phyloP scores from a whole-genome alignment of 2,329 filamentous ascomycete species.

The Cytospora chrysosperma region DNA sequence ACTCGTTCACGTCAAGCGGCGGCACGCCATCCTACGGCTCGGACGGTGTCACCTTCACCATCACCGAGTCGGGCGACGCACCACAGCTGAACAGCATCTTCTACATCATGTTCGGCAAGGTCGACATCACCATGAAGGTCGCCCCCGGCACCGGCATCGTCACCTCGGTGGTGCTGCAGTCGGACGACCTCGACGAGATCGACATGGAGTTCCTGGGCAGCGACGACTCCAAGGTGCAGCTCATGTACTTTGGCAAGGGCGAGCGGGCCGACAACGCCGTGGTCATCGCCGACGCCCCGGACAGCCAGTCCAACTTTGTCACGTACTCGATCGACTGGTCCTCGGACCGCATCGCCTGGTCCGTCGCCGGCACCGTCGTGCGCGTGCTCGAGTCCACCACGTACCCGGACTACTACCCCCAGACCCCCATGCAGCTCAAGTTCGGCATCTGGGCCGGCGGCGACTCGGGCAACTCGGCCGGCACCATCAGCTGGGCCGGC shows the following conservation, averaged over 20 bases:
- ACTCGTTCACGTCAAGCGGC: constrained; percentile 70
- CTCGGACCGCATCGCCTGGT: constrained; percentile 79
- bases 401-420: constrained; percentile 81
- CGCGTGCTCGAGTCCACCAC: constrained; percentile 70
- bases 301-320: constrained; percentile 73
- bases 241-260: constrained; percentile 96
- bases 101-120: constrained; percentile 98
- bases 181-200: constrained; percentile 91
- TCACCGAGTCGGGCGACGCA: constrained; percentile 74
- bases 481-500: constrained; percentile 87
- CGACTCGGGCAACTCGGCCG: constrained; percentile 72
- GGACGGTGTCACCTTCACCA: constrained; percentile 79
- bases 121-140: constrained; percentile 81
- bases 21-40: constrained; percentile 71
- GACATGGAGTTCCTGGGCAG: constrained; percentile 95
- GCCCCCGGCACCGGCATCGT: constrained; percentile 90
- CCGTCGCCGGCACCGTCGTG: constrained; percentile 73
- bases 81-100: constrained; percentile 87
- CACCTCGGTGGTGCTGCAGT: constrained; percentile 86
- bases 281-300: constrained; percentile 68
- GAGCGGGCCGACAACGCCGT: constrained; percentile 86
- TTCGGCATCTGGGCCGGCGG: constrained; percentile 92
- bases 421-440: constrained; percentile 93
- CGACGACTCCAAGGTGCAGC: constrained; percentile 75
- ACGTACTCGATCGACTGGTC: constrained; percentile 96